Percentiles rank a stretch among this genome's conserved stretches.
Conservation (phyloP, 1,284 basidiomycete genomes). For the Agroathelia rolfsii region DNA sequence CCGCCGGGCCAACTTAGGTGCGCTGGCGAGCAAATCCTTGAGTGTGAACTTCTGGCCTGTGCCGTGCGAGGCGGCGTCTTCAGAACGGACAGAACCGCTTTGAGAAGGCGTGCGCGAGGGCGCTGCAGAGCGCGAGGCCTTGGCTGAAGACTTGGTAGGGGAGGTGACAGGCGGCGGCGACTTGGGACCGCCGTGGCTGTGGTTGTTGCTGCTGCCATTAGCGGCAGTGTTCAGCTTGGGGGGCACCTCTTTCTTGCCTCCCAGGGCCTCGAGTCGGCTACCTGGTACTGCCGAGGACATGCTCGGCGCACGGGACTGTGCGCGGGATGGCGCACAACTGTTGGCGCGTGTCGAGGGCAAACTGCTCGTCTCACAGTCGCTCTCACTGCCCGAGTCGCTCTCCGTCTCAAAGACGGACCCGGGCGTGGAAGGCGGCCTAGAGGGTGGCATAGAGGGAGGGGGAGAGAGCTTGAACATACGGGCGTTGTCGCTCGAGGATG, state of each 20-base stretch:
- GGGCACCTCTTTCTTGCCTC: conserved; percentile 1
- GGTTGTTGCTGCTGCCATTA: conserved; percentile 9
- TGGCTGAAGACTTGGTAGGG: conserved; percentile 30
- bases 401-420: too few species aligned
- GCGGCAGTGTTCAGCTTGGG: conserved; percentile 9
- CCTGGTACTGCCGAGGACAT: conserved; percentile 42
- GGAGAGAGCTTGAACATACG: conserved; percentile 25
- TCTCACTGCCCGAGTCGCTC: conserved; percentile 47
- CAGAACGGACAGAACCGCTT: conserved; percentile 44
- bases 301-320: conserved; percentile 44
- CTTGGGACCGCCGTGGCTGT: conserved; percentile 15
- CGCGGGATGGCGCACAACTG: conserved; percentile 34
- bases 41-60: conserved; percentile 75
- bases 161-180: conserved; percentile 18
- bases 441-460: conserved; percentile 1
- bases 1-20: conserved; percentile 63
- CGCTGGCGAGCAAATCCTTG: conserved; percentile 66
- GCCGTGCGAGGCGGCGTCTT: too few species aligned
- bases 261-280: conserved; percentile 23
- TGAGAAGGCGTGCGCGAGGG: conserved; percentile 10
- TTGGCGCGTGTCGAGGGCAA: conserved; percentile 52
- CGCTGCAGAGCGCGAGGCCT: conserved; percentile 5
- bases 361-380: conserved; percentile 51
- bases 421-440: too few species aligned
- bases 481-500: conserved; percentile 22